Conservation (phyloP, 1,284 basidiomycete species). For the Takashimella koratensis region DNA sequence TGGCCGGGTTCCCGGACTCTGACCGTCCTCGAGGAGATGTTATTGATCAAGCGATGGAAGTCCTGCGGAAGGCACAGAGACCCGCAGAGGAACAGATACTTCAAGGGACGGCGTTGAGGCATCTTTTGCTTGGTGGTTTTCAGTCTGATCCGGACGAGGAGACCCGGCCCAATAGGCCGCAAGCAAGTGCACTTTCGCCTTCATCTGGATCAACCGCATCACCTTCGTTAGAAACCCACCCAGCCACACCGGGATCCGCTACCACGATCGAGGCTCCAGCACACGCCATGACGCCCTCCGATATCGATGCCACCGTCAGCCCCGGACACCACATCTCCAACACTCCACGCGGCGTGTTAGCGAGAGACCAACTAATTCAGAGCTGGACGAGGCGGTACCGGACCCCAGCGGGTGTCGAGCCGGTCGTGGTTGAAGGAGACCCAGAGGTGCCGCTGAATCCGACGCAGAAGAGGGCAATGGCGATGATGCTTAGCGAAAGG, state of each 20-base stretch:
- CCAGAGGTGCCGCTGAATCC: conserved; percentile 69
- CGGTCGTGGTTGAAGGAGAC: conserved; percentile 73
- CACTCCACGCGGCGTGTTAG: conserved; percentile 56
- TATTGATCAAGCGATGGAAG: not conserved
- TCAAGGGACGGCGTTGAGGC: conserved; percentile 65
- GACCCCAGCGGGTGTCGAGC: conserved; percentile 51
- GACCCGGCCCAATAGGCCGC: not conserved
- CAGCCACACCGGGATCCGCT: not conserved
- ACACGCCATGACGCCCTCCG: conserved; percentile 22
- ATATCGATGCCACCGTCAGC: conserved; percentile 34
- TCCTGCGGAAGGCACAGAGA: conserved; percentile 10
- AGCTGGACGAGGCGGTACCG: conserved; percentile 71
- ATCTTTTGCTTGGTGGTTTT: conserved; percentile 59
- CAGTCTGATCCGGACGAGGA: conserved; percentile 39
- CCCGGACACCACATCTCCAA: conserved; percentile 8
- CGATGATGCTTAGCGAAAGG: conserved; percentile 75
- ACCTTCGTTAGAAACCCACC: not conserved
- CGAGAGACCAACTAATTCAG: conserved; percentile 64
- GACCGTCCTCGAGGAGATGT: not conserved
- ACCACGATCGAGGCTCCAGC: conserved; percentile 3
- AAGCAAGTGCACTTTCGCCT: not conserved
- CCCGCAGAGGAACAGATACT: conserved; percentile 53
- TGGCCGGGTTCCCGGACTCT: conserved; percentile 10
- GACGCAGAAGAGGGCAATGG: conserved; percentile 78
- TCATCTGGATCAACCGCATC: not conserved